Evolutionary conservation across 176 grass and related monocot species (phyloP).

Genomic region (Tillandsia fasciculata): DNA sequence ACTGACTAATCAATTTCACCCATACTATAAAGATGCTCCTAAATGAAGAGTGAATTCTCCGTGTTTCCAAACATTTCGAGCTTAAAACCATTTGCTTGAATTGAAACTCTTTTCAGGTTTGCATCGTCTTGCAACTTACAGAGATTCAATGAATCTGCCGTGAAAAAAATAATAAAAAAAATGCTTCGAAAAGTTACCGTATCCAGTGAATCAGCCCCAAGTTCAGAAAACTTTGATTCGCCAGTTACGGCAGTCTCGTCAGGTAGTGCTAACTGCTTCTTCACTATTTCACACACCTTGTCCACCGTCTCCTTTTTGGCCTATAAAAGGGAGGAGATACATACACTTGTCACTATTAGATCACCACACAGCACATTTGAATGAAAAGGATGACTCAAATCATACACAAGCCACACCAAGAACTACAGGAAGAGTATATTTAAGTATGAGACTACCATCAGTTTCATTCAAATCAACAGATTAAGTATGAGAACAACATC

Average conservation of each 20-base stretch:
- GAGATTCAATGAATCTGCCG: not conserved
- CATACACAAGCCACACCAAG: not conserved
- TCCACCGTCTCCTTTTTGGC: conserved; percentile 52
- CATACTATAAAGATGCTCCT: no score
- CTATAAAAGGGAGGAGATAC: conserved; percentile 27
- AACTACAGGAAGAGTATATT: not conserved
- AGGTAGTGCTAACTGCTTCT: conserved; percentile 41
- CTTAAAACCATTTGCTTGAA: not conserved
- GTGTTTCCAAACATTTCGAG: no score
- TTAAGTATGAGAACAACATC: no score
- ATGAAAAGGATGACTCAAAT: not conserved
- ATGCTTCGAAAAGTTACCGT: conserved; percentile 28
- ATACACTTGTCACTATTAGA: not conserved
- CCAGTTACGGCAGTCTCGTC: conserved; percentile 25
- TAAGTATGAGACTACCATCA: not conserved
- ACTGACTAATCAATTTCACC: no score
- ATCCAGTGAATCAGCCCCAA: conserved; percentile 65
- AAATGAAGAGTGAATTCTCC: no score
- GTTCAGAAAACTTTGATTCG: conserved; percentile 43
- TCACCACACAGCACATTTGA: not conserved
- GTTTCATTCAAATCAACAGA: no score
- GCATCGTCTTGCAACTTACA: not conserved
- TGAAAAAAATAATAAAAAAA: not conserved
- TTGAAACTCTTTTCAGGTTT: not conserved
- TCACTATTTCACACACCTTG: conserved; percentile 50